These are phyloP conservation scores for Tarenaya hassleriana DNA, from an alignment of 345 rosid genomes.

Conservation along the genomic window DNA sequence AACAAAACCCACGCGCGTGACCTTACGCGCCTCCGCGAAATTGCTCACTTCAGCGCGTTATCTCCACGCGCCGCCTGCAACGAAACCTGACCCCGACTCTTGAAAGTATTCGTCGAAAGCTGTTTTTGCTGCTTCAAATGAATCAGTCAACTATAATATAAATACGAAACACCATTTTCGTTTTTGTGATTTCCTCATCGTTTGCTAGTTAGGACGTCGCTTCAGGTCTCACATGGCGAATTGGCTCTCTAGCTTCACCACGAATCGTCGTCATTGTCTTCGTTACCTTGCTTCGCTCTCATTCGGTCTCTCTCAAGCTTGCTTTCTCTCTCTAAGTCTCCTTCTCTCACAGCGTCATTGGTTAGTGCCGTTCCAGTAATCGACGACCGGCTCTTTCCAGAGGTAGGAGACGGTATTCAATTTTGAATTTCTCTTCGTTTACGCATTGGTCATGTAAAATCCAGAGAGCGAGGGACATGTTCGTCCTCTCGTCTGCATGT, in stretches of 20 bases:
- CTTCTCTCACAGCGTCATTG: not conserved
- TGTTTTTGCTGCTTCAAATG: not conserved
- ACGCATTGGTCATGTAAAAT: no score
- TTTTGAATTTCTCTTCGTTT: not conserved
- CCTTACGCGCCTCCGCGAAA: not conserved
- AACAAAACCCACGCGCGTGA: not conserved
- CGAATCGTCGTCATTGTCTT: not conserved
- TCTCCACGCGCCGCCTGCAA: not conserved
- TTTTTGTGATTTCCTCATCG: not conserved
- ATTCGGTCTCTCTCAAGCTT: not conserved
- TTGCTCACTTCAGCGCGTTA: not conserved
- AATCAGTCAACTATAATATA: not conserved
- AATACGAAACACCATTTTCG: no score
- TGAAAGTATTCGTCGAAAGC: not conserved
- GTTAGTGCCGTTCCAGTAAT: not conserved
- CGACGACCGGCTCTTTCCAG: not conserved
- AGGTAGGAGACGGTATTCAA: not conserved
- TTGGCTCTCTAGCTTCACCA: not conserved
- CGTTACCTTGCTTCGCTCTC: not conserved
- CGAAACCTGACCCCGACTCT: not conserved
- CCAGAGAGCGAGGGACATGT: no score
- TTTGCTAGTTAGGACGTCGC: not conserved
- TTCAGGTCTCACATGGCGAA: slow-evolving; percentile 1
- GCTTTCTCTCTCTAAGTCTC: not conserved
- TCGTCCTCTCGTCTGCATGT: no score